Conservation (phyloP, 1,284 basidiomycete species). For the Ustilago cynodontis region DNA sequence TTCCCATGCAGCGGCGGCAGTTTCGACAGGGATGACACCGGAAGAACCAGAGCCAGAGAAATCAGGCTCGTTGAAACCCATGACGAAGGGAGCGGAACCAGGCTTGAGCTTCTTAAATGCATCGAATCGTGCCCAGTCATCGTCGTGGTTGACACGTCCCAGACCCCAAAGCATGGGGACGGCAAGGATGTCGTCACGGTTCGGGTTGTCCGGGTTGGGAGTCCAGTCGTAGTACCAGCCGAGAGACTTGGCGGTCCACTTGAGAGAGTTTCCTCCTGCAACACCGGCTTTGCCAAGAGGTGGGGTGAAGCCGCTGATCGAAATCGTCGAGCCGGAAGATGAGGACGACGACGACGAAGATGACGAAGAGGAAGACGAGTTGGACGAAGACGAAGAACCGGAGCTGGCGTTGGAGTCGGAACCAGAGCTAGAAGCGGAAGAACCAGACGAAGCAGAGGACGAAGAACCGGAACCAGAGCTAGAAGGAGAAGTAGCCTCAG, state of each 20-base stretch:
- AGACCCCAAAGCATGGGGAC: slow-evolving; percentile 61
- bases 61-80: slow-evolving; percentile 60
- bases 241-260: slow-evolving; percentile 34
- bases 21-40: slow-evolving; percentile 34
- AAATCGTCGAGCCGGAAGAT: slow-evolving; percentile 16
- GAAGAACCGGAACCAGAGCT: slow-evolving; percentile 2
- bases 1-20: slow-evolving; percentile 56
- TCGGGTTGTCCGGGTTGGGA: slow-evolving; percentile 44
- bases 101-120: slow-evolving; percentile 54
- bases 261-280: slow-evolving; percentile 59
- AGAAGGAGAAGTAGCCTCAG: slow-evolving; percentile 10
- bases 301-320: slow-evolving; percentile 38
- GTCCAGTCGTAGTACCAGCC: slow-evolving; percentile 59
- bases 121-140: slow-evolving; percentile 50
- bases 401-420: slow-evolving; percentile 22
- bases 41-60: slow-evolving; percentile 54
- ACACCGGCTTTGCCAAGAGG: slow-evolving; percentile 58
- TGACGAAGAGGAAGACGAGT: slow-evolving; percentile 15
- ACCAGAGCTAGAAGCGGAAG: slow-evolving; percentile 15
- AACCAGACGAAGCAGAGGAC: slow-evolving; percentile 14
- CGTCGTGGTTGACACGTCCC: slow-evolving; percentile 48
- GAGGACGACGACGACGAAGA: slow-evolving; percentile 21
- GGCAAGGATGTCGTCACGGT: slow-evolving; percentile 31
- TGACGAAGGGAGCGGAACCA: slow-evolving; percentile 41
- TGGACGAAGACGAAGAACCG: slow-evolving; percentile 16